Base-by-base conservation (phyloP, 2,329 filamentous ascomycete species). In the Epichloe sylvatica region DNA sequence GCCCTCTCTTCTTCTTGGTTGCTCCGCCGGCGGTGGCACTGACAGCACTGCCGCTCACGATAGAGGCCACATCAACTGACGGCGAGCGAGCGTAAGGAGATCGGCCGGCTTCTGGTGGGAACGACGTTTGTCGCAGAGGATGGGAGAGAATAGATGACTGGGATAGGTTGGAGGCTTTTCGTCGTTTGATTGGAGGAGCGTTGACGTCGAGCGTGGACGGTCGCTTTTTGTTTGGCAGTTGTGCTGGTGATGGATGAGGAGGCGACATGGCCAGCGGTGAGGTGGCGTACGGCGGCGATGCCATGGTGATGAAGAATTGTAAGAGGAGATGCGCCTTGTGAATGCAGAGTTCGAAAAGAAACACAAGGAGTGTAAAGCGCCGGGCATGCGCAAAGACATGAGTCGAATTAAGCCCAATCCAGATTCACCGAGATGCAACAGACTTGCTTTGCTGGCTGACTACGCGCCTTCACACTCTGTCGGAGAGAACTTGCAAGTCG, bases 101-200 rank as follows among this genome's bases (percentile, higher is more conserved):
- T 21, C 71, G 65, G 35, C 65, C 66, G 34, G 9, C 51, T 49
- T 78, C 82, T 25, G 85, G 84, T 0, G 85, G 84, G 60, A 89
- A 92, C 0, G 85, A 88, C 4, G 87, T 90, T 60, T 89, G 84
- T 38, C 86, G 84, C 2, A 92, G 77, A 1, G 83, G 84, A 55
- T 87, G 84, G 0, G 76, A 71, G 1, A 77, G 76, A 15, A 61
- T 57, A 7, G 77, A 78, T 8, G 73, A 66, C 25, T 73, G 69
- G 3, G 81, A 81, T 55, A 80, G 70, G 53, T 67, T 76, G 12
- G 83, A 87, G 5, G 81, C 74, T 62, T 90, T 90, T 60, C 85
- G 82, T 44, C 83, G 81, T 62, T 87, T 87, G 44, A 71, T 64
- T 3, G 67, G 68, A 43, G 71, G 68, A 36, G 71, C 71, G 9